Conservation (phyloP, 1,284 basidiomycete genomes). For the Papiliotrema laurentii region DNA sequence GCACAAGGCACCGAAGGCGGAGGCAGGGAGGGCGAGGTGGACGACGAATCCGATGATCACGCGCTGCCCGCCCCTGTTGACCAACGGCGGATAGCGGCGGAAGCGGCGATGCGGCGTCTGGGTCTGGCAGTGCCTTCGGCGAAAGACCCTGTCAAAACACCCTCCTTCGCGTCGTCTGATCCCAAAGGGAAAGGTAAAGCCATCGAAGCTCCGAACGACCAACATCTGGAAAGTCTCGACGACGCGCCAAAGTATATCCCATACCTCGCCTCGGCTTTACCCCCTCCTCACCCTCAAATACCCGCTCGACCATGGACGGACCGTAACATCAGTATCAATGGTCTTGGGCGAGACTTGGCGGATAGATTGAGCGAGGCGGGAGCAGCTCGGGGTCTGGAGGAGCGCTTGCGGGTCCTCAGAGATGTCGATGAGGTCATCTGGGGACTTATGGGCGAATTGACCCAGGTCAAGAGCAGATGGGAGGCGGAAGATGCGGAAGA, state of each 20-base stretch:
- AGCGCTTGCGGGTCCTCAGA: constrained; percentile 69
- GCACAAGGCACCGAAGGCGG: constrained; percentile 1
- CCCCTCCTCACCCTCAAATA: constrained; percentile 1
- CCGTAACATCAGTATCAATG: no score
- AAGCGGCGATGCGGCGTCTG: constrained; percentile 27
- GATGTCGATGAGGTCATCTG: constrained; percentile 65
- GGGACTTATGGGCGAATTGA: constrained; percentile 69
- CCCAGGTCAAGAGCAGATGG: constrained; percentile 62
- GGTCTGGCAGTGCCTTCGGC: constrained; percentile 1
- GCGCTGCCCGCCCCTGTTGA: neutral
- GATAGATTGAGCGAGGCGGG: no score
- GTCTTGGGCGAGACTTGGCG: no score
- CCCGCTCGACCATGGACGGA: constrained; percentile 4
- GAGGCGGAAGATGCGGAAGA: constrained; percentile 24
- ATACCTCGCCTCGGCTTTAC: constrained; percentile 6
- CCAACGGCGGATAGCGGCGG: constrained; percentile 20
- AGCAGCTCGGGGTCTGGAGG: constrained; percentile 56
- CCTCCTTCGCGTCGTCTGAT: neutral
- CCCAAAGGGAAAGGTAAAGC: constrained; percentile 16
- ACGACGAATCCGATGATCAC: neutral
- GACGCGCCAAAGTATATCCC: constrained; percentile 5
- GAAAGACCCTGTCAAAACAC: neutral
- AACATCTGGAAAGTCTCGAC: neutral
- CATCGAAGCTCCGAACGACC: neutral
- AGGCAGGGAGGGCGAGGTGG: neutral